A percentile compares a stretch with the other conserved stretches of the same genome.
Evolutionary conservation across 106 monocot genomes (phyloP).

Genomic region (Dioscorea alata): DNA sequence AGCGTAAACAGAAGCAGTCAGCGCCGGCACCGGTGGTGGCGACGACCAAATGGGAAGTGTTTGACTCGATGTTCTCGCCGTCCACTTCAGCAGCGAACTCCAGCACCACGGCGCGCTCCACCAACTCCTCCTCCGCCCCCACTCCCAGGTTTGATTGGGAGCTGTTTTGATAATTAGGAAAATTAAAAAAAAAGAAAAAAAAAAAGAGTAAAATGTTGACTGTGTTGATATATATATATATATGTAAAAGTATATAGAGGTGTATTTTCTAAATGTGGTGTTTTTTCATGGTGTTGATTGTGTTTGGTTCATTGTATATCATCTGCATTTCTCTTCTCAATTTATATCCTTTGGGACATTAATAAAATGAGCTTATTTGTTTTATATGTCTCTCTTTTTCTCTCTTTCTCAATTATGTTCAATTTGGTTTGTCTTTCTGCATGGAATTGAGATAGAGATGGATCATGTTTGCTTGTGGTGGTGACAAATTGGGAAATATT

Average conservation of each 20-base stretch:
- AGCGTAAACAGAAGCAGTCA: not conserved
- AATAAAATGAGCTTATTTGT: not conserved
- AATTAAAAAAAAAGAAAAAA: not conserved
- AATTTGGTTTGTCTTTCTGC: too few species aligned
- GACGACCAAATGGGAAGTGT: slow-evolving; percentile 35
- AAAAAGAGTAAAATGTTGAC: too few species aligned
- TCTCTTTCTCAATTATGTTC: too few species aligned
- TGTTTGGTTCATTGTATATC: not conserved
- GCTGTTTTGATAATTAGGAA: slow-evolving; percentile 4
- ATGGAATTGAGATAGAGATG: too few species aligned
- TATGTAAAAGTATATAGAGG: too few species aligned
- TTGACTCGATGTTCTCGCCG: slow-evolving; percentile 26
- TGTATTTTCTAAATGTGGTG: too few species aligned
- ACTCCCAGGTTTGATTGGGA: slow-evolving; percentile 20
- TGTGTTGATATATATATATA: too few species aligned
- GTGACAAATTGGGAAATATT: too few species aligned
- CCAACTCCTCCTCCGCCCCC: slow-evolving; percentile 8
- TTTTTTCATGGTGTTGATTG: not conserved
- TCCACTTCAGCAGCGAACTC: not conserved
- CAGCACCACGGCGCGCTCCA: slow-evolving; percentile 2
- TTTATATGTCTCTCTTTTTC: too few species aligned
- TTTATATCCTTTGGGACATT: not conserved
- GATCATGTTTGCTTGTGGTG: too few species aligned
- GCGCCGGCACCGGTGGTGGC: slow-evolving; percentile 3
- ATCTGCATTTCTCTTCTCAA: not conserved